A percentile compares a stretch with the other conserved stretches of the same genome.
Evolutionary conservation across 176 grass and related monocot genomes (phyloP).

Genomic region (Oryza australiensis): DNA sequence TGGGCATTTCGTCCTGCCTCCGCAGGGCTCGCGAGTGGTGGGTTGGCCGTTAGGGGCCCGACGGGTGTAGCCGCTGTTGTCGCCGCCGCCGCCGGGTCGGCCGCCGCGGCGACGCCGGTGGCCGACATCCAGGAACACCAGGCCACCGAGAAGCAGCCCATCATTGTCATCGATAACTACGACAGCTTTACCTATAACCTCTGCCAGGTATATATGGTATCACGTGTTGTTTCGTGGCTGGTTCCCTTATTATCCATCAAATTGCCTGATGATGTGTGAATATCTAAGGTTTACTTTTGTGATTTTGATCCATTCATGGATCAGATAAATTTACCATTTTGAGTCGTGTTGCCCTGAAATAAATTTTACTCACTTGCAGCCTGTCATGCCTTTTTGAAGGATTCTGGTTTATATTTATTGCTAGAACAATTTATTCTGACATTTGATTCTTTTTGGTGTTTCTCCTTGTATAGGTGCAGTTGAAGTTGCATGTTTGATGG

Average conservation of each 20-base stretch:
- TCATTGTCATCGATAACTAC: constrained; percentile 96
- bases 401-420: neutral
- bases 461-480: neutral
- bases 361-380: neutral
- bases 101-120: constrained; percentile 18
- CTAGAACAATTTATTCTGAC: neutral
- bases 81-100: constrained; percentile 16
- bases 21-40: constrained; percentile 10
- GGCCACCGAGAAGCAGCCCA: constrained; percentile 52
- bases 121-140: constrained; percentile 25
- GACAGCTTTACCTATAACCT: constrained; percentile 98
- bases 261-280: neutral
- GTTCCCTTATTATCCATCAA: neutral
- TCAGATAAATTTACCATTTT: neutral
- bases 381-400: neutral
- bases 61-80: constrained; percentile 1
- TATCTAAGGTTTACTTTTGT: neutral
- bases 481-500: neutral
- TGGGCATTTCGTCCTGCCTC: neutral
- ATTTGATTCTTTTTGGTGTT: neutral
- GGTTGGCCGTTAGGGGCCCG: neutral
- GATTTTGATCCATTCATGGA: neutral
- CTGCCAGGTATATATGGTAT: constrained; percentile 75
- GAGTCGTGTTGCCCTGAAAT: neutral
- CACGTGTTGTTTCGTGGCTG: neutral